A percentile compares a stretch with the other conserved stretches of the same genome.
Conservation (phyloP, 139 green algal species). For the Dunaliella primolecta region DNA sequence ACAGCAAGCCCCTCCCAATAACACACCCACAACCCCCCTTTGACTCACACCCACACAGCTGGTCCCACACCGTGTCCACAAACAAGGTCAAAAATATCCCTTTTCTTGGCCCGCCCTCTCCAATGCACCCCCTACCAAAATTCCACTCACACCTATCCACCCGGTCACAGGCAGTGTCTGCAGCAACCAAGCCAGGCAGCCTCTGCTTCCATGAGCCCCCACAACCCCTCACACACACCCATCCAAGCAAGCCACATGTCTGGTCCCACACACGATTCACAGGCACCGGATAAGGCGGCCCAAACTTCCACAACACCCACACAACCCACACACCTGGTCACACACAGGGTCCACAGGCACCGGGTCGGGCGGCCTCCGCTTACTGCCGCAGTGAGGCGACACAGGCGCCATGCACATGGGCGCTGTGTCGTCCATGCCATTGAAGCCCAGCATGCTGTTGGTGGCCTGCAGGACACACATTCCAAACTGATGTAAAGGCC, state of each 20-base stretch:
- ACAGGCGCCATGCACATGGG: neutral
- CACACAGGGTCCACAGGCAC: neutral
- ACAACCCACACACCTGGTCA: neutral
- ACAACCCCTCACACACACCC: neutral
- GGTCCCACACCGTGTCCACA: no score
- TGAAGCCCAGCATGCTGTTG: neutral
- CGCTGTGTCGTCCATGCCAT: neutral
- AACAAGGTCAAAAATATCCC: no score
- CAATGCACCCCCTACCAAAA: no score
- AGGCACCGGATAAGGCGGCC: no score
- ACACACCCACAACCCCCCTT: no score
- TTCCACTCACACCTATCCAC: no score
- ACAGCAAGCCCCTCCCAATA: no score
- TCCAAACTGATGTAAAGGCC: neutral
- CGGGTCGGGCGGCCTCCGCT: conserved; percentile 11
- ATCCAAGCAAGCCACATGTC: neutral
- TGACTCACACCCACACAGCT: no score
- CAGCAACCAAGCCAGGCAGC: neutral
- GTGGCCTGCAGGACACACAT: neutral
- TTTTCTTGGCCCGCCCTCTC: no score
- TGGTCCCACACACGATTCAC: neutral
- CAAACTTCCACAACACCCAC: neutral
- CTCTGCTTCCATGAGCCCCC: neutral
- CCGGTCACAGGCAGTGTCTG: no score
- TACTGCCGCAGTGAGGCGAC: conserved; percentile 24